phyloP scores from a whole-genome alignment of 306 rosid genomes.

The Medicago ruthenica region DNA sequence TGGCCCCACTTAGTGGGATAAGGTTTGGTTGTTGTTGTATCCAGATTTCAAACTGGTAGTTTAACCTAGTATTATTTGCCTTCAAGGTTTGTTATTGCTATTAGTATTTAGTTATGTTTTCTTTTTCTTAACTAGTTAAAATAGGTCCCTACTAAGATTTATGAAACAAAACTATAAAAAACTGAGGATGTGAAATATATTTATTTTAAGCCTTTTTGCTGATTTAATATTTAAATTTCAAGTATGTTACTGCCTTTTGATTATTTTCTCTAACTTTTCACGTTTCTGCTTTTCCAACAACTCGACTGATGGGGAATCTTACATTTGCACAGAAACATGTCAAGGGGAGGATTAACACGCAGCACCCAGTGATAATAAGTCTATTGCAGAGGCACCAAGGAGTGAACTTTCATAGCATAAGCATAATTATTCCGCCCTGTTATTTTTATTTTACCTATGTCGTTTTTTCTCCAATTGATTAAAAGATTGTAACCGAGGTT shows the following conservation, averaged over 20 bases:
- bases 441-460: conserved; percentile 38
- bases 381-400: conserved; percentile 46
- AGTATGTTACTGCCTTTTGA: too few relatives aligned
- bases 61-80: conserved; percentile 4
- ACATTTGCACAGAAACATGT: conserved; percentile 64
- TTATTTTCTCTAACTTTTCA: neutral
- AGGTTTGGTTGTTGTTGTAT: too few relatives aligned
- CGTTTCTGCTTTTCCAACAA: conserved; percentile 13
- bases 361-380: conserved; percentile 82
- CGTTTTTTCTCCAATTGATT: conserved; percentile 57
- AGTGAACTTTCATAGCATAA: conserved; percentile 47
- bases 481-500: conserved; percentile 69
- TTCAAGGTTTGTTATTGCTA: neutral
- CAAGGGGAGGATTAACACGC: conserved; percentile 93
- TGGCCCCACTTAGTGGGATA: too few relatives aligned
- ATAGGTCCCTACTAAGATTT: neutral
- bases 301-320: conserved; percentile 41
- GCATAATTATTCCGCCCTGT: conserved; percentile 52
- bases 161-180: neutral
- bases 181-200: too few relatives aligned
- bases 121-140: neutral
- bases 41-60: neutral
- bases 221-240: neutral
- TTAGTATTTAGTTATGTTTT: conserved; percentile 9
- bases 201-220: neutral